phyloP scores from a whole-genome alignment of 2,329 filamentous ascomycete species.

The Sclerotinia nivalis region DNA sequence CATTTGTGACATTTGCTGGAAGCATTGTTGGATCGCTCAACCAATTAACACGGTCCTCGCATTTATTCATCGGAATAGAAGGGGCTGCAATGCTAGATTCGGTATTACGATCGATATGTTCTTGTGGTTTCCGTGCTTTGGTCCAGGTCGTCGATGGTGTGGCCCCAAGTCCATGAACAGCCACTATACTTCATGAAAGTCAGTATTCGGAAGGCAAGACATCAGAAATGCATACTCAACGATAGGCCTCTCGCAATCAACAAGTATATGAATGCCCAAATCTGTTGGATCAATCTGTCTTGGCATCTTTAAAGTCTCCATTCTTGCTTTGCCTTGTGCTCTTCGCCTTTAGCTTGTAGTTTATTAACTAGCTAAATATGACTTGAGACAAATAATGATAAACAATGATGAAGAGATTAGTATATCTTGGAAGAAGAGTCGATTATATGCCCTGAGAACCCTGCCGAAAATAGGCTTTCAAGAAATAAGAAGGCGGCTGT shows the following conservation, averaged over 20 bases:
- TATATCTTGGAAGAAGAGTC: not conserved
- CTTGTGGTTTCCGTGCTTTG: not conserved
- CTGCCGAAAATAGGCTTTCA: too few relatives aligned
- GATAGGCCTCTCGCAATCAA: constrained; percentile 1
- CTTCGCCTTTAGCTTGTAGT: not conserved
- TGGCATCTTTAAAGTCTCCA: constrained; percentile 8
- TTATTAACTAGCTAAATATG: not conserved
- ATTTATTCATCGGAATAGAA: not conserved
- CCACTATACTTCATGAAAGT: constrained; percentile 3
- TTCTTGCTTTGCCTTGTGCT: constrained; percentile 6
- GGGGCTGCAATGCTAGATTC: not conserved
- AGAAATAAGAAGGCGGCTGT: constrained; percentile 8
- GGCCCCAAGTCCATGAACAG: constrained; percentile 11
- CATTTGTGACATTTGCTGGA: not conserved
- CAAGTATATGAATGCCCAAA: constrained; percentile 1
- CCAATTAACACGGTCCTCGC: constrained; percentile 12
- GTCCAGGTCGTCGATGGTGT: constrained; percentile 15
- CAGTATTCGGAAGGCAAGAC: constrained; percentile 1
- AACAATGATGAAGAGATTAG: not conserved
- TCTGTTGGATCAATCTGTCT: constrained; percentile 5
- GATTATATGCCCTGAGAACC: not conserved
- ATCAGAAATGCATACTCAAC: constrained; percentile 4
- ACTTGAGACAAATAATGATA: not conserved
- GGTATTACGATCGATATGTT: not conserved
- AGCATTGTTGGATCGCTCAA: constrained; percentile 12